These are phyloP conservation scores for Micractinium conductrix DNA, from an alignment of 139 green algal genomes.

Conservation along the genomic window DNA sequence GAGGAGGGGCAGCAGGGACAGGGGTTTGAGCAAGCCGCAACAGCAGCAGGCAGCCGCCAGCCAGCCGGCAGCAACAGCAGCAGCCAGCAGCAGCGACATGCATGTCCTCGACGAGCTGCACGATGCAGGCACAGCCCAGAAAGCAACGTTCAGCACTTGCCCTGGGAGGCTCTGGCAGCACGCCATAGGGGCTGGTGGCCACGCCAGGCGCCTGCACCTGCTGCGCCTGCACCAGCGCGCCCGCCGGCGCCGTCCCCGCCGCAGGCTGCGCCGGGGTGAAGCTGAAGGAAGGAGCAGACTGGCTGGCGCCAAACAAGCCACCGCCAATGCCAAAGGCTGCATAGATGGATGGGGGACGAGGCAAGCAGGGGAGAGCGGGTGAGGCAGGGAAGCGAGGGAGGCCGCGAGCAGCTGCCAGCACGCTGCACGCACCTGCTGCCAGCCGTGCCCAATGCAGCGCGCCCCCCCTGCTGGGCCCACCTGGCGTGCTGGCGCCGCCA, in stretches of 20 bases:
- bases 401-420: neutral
- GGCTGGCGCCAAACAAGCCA: slow-evolving; percentile 60
- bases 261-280: neutral
- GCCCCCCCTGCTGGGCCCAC: no score
- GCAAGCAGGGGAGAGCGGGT: neutral
- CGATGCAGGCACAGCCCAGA: neutral
- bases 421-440: no score
- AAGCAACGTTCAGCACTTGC: neutral
- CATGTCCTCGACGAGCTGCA: neutral
- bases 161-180: slow-evolving; percentile 51
- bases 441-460: no score
- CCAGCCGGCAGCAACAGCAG: neutral
- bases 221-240: slow-evolving; percentile 5
- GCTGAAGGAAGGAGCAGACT: slow-evolving; percentile 19
- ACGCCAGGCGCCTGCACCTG: slow-evolving; percentile 39
- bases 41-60: neutral
- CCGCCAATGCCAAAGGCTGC: slow-evolving; percentile 4
- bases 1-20: neutral
- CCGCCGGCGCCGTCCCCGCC: neutral
- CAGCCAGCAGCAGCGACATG: neutral
- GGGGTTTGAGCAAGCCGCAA: neutral
- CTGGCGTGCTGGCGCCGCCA: slow-evolving; percentile 14
- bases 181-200: slow-evolving; percentile 54
- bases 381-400: neutral
- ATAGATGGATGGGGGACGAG: slow-evolving; percentile 3